These are phyloP conservation scores for Mucor indicus DNA, from an alignment of 371 early-diverging fungal genomes.

Conservation along the genomic window DNA sequence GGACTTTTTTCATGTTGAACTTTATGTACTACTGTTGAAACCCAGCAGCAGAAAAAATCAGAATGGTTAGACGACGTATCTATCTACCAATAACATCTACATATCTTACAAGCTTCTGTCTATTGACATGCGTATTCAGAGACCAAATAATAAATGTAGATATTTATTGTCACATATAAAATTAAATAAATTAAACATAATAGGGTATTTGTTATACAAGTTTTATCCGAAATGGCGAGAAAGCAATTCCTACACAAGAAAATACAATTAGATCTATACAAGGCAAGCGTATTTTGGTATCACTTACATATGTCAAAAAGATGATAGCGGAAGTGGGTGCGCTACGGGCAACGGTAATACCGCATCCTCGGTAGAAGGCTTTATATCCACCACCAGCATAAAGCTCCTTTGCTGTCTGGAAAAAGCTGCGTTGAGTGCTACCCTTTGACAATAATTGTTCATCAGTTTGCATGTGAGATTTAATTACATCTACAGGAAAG, in stretches of 20 bases:
- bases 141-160: no score
- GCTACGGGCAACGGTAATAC: constrained; percentile 86
- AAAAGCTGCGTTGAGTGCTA: constrained; percentile 34
- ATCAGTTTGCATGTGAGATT: constrained; percentile 90
- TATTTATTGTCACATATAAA: no score
- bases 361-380: constrained; percentile 91
- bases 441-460: constrained; percentile 46
- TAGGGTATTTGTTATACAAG: no score
- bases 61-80: no score
- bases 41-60: no score
- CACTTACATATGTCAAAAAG: constrained; percentile 79
- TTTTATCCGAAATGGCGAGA: constrained; percentile 16
- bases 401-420: constrained; percentile 64
- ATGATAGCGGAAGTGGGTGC: constrained; percentile 93
- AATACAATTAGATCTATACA: neutral
- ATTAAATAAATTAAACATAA: no score
- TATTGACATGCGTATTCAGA: no score
- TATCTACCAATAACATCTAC: no score
- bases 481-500: constrained; percentile 95
- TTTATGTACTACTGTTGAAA: no score
- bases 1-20: no score
- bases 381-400: constrained; percentile 78
- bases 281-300: neutral
- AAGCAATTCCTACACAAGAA: constrained; percentile 6
- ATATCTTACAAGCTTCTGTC: no score